Evolutionary conservation across 192 early-diverging fungal genomes (phyloP), one percentile per base, ranked within the genome.

Genomic region (Coemansia interrupta): DNA sequence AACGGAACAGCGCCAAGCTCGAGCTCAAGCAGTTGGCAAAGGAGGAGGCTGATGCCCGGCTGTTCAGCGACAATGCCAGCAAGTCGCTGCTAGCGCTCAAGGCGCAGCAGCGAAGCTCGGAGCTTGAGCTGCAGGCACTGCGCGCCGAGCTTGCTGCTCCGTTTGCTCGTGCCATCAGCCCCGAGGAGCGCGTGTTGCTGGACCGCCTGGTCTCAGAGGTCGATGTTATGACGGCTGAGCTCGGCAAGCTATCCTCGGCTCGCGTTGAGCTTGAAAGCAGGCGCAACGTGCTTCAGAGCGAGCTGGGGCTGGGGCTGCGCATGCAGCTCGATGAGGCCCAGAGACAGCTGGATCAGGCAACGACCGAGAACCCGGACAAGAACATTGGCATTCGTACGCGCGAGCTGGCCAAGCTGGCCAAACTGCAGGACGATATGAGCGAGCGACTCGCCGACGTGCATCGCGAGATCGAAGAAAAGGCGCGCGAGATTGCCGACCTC

Each of bases 241-340:
- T 92, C 42, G 71, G 66, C 5, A 80, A 80, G 43, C 64, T 85
- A 48, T 77, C 85, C 5, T 63, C 72, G 14, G 53, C 59, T 39
- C 73, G 89, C 22, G 72, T 60, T 0, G 80, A 91, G 85, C 64
- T 90, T 32, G 92, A 92, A 56, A 70, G 81, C 11, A 77, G 82
- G 8, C 91, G 89, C 39, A 87, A 84, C 41, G 79, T 85, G 15
- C 56, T 95, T 11, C 86, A 90, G 60, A 86, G 85, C 64, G 86
- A 88, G 64, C 70, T 95, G 29, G 69, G 82, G 0, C 78, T 84
- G 15, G 89, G 91, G 26, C 71, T 96, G 56, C 66, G 79, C 24
- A 81, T 87, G 45, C 73, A 84, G 30, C 67, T 84, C 17, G 84
- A 91, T 29, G 91, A 89, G 41, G 64, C 91, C 30, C 59, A 80